Evolutionary conservation across 148 eudicot species (phyloP), one percentile per base, ranked within the genome.

Genomic region (Simmondsia chinensis): DNA sequence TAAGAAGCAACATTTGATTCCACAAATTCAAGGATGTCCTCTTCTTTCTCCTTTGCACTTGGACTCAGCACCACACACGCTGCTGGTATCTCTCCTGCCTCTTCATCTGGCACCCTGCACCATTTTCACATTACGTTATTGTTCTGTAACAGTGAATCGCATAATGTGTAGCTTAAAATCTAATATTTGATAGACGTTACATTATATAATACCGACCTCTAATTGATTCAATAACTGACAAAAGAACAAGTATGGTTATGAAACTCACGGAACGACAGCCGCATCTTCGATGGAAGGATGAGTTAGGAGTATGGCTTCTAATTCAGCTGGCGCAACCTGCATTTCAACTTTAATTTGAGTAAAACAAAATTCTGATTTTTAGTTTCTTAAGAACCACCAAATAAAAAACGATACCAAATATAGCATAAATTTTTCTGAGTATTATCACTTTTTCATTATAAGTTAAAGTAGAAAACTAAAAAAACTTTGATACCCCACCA

Each of bases 301-400:
- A 5, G 81, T 53, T 1, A 91, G 75, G 33, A 91, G 93, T 35
- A 91, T 72, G 28, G 82, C 87, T 59, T 91, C 99, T 34, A 91
- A 31, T 61, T 91, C 95, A 48, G 99, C 99, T 2, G 95, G 95
- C 58, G 99, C 95, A 48, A 91, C 95, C 97, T 89, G 64, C 33
- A 25, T n/a, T n/a, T n/a, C n/a, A n/a, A n/a, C n/a, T n/a, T n/a
- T n/a, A n/a, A n/a, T n/a, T n/a, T n/a, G n/a, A n/a, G n/a, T n/a
- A n/a, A n/a, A n/a, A n/a, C n/a, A n/a, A n/a, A n/a, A n/a, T n/a
- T n/a, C n/a, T n/a, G n/a, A n/a, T n/a, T n/a, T n/a, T n/a, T n/a
- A n/a, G n/a, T n/a, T n/a, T n/a, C n/a, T n/a, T n/a, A n/a, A n/a
- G n/a, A n/a, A n/a, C n/a, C n/a, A n/a, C n/a, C n/a, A n/a, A n/a